Base-by-base conservation (phyloP, 179 eudicot species). In the Camellia oleifera region DNA sequence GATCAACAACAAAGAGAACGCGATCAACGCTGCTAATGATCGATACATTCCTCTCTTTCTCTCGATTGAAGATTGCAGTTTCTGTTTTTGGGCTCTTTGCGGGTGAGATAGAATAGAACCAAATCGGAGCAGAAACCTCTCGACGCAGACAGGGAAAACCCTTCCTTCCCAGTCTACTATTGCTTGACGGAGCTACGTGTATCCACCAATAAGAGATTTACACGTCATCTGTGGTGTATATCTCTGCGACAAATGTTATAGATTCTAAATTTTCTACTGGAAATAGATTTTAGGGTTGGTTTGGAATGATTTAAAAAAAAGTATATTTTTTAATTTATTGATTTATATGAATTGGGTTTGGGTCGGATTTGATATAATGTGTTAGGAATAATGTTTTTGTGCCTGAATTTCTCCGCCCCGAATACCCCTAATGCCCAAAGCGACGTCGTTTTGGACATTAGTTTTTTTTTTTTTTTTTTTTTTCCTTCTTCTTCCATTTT, bases 181-280 rank as follows among this genome's bases (percentile, higher is more conserved):
- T 40, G 53, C 65, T 82, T 72, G 73, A 52, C 50, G 60, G 79
- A 4, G 76, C 69, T 77, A 91, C 94, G 94, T 88, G 92, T 88
- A 70, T 48, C 57, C 9, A 4, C 94, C 94, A 89, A 88, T 91
- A 11, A 65, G 3, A 45, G 26, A 0, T 7, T 15, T 18, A 60
- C 91, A 88, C 89, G 79, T 90, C 80, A 80, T 65, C 75, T 61
- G 32, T 76, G 69, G 50, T 5, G 42, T 6, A 69, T 72, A 17
- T 70, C 11, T 45, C 48, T 0, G 1, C n/a, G 79, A 18, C 61
- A 50, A 57, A 77, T 20, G 23, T 20, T 20, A 20, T 20, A 23
- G 26, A 26, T 26, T 26, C 32, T 0, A 26, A 26, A 26, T 26
- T 26, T 26, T 26, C 26, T 23, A 23, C 26, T 23, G 26, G 0